Evolutionary conservation across 2,329 filamentous ascomycete species (phyloP).

Genomic region (Ustilaginoidea virens): DNA sequence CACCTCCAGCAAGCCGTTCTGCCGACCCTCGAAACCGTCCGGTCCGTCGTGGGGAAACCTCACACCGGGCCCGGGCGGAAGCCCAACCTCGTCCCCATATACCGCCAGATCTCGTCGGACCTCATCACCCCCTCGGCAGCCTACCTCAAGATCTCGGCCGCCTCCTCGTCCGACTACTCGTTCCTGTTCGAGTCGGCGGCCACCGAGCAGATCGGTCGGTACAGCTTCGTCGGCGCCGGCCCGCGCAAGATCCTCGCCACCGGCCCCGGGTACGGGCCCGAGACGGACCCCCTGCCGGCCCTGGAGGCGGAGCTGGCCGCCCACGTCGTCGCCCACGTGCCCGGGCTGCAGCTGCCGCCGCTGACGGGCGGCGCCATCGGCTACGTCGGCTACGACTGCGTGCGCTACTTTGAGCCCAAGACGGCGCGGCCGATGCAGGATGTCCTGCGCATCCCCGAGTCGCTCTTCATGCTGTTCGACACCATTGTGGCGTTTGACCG

Average conservation of each 20-base stretch:
- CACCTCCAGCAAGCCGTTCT: conserved; percentile 22
- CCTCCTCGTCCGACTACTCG: conserved; percentile 54
- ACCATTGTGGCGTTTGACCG: conserved; percentile 90
- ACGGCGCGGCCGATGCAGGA: conserved; percentile 84
- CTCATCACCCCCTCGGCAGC: conserved; percentile 89
- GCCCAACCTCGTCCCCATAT: conserved; percentile 67
- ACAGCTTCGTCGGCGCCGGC: conserved; percentile 85
- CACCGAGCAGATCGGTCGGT: conserved; percentile 83
- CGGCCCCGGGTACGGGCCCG: conserved; percentile 72
- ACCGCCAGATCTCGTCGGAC: conserved; percentile 76
- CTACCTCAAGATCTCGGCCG: conserved; percentile 77
- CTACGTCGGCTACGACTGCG: conserved; percentile 95
- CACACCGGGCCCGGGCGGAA: conserved; percentile 12
- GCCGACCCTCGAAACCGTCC: conserved; percentile 31
- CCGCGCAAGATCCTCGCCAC: conserved; percentile 70
- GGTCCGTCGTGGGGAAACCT: conserved; percentile 24
- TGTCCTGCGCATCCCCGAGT: conserved; percentile 77
- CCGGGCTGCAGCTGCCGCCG: conserved; percentile 67
- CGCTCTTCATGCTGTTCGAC: conserved; percentile 92
- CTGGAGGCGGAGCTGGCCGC: conserved; percentile 69
- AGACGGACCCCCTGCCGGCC: conserved; percentile 66
- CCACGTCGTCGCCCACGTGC: conserved; percentile 68
- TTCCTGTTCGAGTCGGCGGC: conserved; percentile 95
- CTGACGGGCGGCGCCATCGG: conserved; percentile 87
- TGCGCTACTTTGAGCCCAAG: conserved; percentile 95